These are phyloP conservation scores for Candida ascalaphidarum DNA, from an alignment of 805 yeast species.

Conservation along the genomic window DNA sequence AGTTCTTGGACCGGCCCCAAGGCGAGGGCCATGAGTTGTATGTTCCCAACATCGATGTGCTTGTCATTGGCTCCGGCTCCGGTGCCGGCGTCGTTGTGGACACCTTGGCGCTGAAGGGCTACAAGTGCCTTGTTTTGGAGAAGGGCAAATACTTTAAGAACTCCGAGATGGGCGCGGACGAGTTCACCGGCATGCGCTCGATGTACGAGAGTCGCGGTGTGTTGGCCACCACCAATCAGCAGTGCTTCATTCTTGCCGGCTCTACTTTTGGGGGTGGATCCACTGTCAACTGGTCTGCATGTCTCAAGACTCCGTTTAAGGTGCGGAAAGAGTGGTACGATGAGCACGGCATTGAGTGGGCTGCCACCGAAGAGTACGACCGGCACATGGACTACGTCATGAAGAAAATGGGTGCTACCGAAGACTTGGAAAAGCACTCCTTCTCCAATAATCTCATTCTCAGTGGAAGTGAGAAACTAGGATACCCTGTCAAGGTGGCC, in stretches of 20 bases:
- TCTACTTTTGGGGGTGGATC: constrained; percentile 52
- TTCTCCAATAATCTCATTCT: constrained; percentile 33
- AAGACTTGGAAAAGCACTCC: constrained; percentile 33
- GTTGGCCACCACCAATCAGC: constrained; percentile 24
- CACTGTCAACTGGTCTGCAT: constrained; percentile 52
- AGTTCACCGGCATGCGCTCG: constrained; percentile 22
- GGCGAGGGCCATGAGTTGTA: constrained; percentile 20
- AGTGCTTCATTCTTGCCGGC: constrained; percentile 37
- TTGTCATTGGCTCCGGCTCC: constrained; percentile 45
- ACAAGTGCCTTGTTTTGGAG: constrained; percentile 37
- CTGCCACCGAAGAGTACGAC: constrained; percentile 33
- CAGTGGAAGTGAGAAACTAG: constrained; percentile 37
- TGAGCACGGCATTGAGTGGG: constrained; percentile 37
- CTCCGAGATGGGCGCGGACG: constrained; percentile 27
- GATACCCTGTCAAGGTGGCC: constrained; percentile 31
- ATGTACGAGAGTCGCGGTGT: constrained; percentile 34
- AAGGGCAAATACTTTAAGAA: constrained; percentile 38
- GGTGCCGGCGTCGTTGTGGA: constrained; percentile 48
- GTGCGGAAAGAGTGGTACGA: constrained; percentile 46
- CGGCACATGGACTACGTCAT: constrained; percentile 37
- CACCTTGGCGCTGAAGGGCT: constrained; percentile 35
- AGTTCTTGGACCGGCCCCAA: constrained; percentile 21
- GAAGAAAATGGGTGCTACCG: constrained; percentile 39
- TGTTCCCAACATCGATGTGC: constrained; percentile 33
- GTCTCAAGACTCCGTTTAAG: constrained; percentile 39